phyloP scores from a whole-genome alignment of 345 rosid genomes.

The Combretum micranthum region DNA sequence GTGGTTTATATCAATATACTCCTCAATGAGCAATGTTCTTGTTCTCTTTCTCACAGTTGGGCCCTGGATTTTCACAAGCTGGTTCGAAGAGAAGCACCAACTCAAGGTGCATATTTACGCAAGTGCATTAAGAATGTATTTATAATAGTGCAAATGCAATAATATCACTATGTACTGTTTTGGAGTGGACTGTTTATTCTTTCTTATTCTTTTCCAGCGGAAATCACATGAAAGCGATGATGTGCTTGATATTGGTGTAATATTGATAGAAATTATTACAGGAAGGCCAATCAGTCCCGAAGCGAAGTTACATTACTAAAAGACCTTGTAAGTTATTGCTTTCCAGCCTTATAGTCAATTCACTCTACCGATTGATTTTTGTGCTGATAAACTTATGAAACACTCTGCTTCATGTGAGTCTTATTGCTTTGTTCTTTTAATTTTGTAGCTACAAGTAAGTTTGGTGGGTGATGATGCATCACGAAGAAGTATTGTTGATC shows the following conservation, averaged over 20 bases:
- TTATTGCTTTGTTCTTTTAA: background rate
- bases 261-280: constrained; percentile 44
- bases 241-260: constrained; percentile 46
- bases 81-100: constrained; percentile 5
- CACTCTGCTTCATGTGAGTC: background rate
- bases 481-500: constrained; percentile 39
- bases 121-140: too few relatives aligned
- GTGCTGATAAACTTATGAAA: background rate
- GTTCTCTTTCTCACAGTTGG: constrained; percentile 3
- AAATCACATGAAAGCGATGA: constrained; percentile 29
- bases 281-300: constrained; percentile 41
- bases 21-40: background rate
- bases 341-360: background rate
- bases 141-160: too few relatives aligned
- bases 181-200: too few relatives aligned
- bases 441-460: constrained; percentile 39
- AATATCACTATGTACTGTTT: too few relatives aligned
- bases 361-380: background rate
- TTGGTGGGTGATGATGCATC: constrained; percentile 26
- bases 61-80: background rate
- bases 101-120: constrained; percentile 5
- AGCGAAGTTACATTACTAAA: constrained; percentile 28
- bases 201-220: constrained; percentile 17
- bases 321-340: constrained; percentile 38
- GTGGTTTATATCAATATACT: background rate